Conservation (phyloP, 345 rosid genomes). For the Atalantia buxifolia region DNA sequence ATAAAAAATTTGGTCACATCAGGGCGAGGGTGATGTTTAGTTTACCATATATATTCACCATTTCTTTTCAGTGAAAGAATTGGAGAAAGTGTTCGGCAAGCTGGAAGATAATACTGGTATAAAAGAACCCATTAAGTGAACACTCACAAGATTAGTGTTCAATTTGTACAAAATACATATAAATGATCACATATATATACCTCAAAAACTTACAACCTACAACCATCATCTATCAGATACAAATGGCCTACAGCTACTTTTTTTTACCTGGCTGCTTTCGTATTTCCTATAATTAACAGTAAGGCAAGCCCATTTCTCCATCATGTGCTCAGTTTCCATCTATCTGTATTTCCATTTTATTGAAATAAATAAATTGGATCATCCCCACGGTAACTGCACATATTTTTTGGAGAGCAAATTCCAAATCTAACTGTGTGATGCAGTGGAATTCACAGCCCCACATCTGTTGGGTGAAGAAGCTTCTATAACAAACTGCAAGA, state of each 20-base stretch:
- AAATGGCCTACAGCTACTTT: slow-evolving; percentile 26
- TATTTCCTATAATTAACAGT: slow-evolving; percentile 27
- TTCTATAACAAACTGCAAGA: slow-evolving; percentile 1
- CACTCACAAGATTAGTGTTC: slow-evolving; percentile 12
- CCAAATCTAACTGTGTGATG: not conserved
- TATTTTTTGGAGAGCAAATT: not conserved
- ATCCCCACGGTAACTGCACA: not conserved
- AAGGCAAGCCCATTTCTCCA: slow-evolving; percentile 24
- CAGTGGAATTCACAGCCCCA: slow-evolving; percentile 5
- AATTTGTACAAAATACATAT: slow-evolving; percentile 29
- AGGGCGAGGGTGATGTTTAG: too few species aligned
- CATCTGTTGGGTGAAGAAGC: not conserved
- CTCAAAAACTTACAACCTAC: slow-evolving; percentile 24
- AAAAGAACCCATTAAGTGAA: not conserved
- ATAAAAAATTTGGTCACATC: too few species aligned
- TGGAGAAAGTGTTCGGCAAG: too few species aligned
- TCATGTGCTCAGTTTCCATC: slow-evolving; percentile 20
- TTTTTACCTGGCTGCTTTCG: slow-evolving; percentile 12
- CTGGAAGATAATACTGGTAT: not conserved
- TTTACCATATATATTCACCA: too few species aligned
- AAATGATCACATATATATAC: slow-evolving; percentile 23
- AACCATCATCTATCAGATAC: slow-evolving; percentile 20
- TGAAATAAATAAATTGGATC: slow-evolving; percentile 19
- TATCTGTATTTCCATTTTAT: slow-evolving; percentile 21
- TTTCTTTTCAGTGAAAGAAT: too few species aligned